phyloP scores from a whole-genome alignment of 352 stramenopile genomes.

The Phytophthora podocarpi region DNA sequence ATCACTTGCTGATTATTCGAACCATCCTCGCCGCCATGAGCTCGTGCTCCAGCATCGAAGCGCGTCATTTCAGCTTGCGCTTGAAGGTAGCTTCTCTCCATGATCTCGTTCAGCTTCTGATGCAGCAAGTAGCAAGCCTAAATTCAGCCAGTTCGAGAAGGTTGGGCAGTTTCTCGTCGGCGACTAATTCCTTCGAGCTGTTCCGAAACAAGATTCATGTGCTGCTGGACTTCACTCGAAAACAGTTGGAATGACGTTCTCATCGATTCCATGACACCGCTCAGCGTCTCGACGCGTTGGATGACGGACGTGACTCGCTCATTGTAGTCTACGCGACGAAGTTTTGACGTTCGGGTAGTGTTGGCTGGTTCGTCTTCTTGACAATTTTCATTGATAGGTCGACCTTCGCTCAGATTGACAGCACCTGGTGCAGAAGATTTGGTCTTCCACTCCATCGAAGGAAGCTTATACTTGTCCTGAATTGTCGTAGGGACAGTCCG shows the following conservation, averaged over 20 bases:
- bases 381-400: neutral
- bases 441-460: slow-evolving; percentile 35
- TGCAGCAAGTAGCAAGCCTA: neutral
- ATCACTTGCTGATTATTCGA: slow-evolving; percentile 35
- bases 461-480: slow-evolving; percentile 53
- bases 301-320: slow-evolving; percentile 40
- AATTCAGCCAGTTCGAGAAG: slow-evolving; percentile 10
- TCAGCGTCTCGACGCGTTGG: slow-evolving; percentile 45
- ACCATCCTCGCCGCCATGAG: neutral
- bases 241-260: slow-evolving; percentile 65
- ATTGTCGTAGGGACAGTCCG: slow-evolving; percentile 32
- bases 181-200: slow-evolving; percentile 48
- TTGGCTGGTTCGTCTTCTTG: neutral
- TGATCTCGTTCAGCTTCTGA: slow-evolving; percentile 13
- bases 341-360: slow-evolving; percentile 17
- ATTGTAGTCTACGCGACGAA: slow-evolving; percentile 41
- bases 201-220: slow-evolving; percentile 56
- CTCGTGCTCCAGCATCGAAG: slow-evolving; percentile 30
- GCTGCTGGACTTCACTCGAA: slow-evolving; percentile 50
- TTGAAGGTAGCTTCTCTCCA: slow-evolving; percentile 56
- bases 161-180: slow-evolving; percentile 28
- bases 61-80: slow-evolving; percentile 40
- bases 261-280: slow-evolving; percentile 47
- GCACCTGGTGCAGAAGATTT: neutral
- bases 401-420: neutral